phyloP scores from a whole-genome alignment of 116 monocot genomes.

The Zostera marina region DNA sequence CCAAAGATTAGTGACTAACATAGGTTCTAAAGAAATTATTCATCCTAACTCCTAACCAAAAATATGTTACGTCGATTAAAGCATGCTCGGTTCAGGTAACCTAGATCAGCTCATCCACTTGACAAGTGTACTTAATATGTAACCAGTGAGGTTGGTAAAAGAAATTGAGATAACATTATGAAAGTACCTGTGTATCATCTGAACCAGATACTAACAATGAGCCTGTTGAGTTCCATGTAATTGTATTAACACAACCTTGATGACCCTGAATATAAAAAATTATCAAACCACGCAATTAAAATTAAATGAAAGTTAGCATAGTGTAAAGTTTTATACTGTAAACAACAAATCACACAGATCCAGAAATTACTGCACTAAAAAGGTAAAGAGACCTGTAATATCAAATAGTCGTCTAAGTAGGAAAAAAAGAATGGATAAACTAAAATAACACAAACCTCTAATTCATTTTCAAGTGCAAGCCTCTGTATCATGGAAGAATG shows the following conservation, averaged over 20 bases:
- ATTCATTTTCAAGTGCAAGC: conserved; percentile 14
- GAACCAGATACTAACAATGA: conserved; percentile 87
- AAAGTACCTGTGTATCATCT: conserved; percentile 75
- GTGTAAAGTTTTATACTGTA: too few relatives aligned
- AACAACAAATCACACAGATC: too few relatives aligned
- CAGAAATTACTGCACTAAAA: background rate
- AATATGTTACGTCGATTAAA: too few relatives aligned
- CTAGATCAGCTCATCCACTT: too few relatives aligned
- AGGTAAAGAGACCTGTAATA: background rate
- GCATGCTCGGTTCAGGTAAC: too few relatives aligned
- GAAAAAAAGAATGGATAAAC: background rate
- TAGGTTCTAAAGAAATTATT: too few relatives aligned
- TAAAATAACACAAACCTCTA: conserved; percentile 16
- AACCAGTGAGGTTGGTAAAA: background rate
- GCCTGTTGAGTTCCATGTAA: conserved; percentile 87
- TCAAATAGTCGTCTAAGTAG: background rate
- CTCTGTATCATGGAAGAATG: conserved; percentile 22
- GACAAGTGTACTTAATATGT: too few relatives aligned
- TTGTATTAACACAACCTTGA: conserved; percentile 86
- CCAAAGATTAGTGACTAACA: too few relatives aligned
- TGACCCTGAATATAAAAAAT: conserved; percentile 44
- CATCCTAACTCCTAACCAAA: too few relatives aligned
- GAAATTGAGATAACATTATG: background rate
- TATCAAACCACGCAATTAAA: background rate
- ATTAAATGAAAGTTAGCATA: background rate